Conservation (phyloP, 306 rosid genomes). For the Neltuma alba region DNA sequence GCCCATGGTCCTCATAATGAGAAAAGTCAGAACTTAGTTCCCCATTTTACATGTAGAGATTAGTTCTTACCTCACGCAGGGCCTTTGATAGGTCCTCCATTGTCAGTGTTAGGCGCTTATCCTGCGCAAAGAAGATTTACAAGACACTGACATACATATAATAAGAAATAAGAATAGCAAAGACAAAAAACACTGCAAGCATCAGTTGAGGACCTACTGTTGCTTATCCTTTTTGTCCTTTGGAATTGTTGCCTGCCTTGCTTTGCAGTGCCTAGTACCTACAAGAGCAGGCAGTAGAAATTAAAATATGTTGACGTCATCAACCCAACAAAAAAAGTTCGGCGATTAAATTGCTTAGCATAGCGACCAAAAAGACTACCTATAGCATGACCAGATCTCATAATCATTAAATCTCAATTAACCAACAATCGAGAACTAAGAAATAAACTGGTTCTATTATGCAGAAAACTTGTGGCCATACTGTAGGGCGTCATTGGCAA, state of each 20-base stretch:
- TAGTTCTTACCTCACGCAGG: too few species aligned
- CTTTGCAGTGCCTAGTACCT: conserved; percentile 98
- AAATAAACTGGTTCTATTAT: neutral
- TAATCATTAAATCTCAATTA: conserved; percentile 24
- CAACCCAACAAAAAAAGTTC: conserved; percentile 7
- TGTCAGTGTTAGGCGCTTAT: conserved; percentile 75
- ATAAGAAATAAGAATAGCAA: too few species aligned
- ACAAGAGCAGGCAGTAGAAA: conserved; percentile 9
- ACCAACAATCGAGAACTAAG: neutral
- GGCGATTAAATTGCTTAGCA: conserved; percentile 14
- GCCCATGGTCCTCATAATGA: neutral
- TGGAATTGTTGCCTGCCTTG: too few species aligned
- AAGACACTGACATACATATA: too few species aligned
- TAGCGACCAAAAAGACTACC: neutral
- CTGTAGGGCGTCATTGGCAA: too few species aligned
- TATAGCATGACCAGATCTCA: too few species aligned
- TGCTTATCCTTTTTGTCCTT: too few species aligned
- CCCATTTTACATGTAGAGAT: too few species aligned
- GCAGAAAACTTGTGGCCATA: neutral
- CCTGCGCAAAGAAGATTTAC: conserved; percentile 54
- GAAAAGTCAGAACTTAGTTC: neutral
- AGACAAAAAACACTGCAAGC: too few species aligned
- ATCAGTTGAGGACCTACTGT: too few species aligned
- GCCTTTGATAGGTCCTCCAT: conserved; percentile 85
- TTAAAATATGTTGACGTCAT: conserved; percentile 37